These are phyloP conservation scores for Ustilago loliicola DNA, from an alignment of 1,284 basidiomycete species.

Conservation along the genomic window DNA sequence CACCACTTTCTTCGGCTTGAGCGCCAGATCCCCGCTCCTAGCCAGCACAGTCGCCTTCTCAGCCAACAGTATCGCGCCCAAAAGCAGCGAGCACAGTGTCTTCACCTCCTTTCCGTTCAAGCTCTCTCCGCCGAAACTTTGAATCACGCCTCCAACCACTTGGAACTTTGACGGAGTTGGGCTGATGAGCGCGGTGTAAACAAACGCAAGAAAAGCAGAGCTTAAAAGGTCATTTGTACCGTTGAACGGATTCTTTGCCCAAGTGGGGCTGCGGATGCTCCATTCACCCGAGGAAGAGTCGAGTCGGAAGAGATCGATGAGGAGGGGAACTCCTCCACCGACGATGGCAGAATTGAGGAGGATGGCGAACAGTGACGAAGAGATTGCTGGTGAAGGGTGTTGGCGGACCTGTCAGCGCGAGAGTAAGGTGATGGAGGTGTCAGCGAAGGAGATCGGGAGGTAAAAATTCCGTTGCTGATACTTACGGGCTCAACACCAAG, in stretches of 20 bases:
- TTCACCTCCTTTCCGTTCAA: conserved; percentile 19
- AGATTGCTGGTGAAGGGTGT: conserved; percentile 40
- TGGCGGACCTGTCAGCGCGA: conserved; percentile 23
- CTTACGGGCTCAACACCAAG: conserved; percentile 51
- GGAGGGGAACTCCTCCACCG: conserved; percentile 55
- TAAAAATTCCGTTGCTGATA: neutral
- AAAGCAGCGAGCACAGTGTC: conserved; percentile 29
- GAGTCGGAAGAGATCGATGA: conserved; percentile 57
- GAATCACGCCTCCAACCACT: conserved; percentile 3
- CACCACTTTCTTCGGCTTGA: neutral
- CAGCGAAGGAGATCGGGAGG: neutral
- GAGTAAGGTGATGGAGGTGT: neutral
- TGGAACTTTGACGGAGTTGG: conserved; percentile 1
- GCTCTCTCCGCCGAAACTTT: conserved; percentile 5
- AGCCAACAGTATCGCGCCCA: conserved; percentile 24
- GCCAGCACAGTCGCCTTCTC: conserved; percentile 28
- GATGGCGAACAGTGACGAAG: conserved; percentile 49
- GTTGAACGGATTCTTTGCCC: conserved; percentile 42
- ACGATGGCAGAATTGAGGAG: conserved; percentile 55
- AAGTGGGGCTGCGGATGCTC: conserved; percentile 49
- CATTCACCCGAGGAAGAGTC: conserved; percentile 57
- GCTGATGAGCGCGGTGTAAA: conserved; percentile 27
- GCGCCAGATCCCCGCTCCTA: neutral
- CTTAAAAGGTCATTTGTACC: conserved; percentile 53
- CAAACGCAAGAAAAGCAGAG: conserved; percentile 26